Evolutionary conservation across 2,329 filamentous ascomycete species (phyloP).

Genomic region (Graphium sp.): DNA sequence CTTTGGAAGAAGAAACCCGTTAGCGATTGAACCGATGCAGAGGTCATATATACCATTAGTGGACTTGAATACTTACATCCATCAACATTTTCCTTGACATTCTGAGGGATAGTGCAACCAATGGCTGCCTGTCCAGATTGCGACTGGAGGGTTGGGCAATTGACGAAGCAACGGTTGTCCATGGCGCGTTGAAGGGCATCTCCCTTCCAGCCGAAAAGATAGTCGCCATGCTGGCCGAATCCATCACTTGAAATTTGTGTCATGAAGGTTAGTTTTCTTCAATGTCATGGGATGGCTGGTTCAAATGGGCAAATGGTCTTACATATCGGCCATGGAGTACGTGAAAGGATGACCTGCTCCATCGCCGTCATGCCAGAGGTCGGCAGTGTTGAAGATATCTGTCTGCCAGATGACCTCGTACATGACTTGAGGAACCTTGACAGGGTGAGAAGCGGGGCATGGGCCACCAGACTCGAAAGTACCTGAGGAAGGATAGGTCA

Average conservation of each 20-base stretch:
- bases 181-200: constrained; percentile 8
- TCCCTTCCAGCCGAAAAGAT: constrained; percentile 8
- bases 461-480: constrained; percentile 5
- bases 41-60: too few species aligned
- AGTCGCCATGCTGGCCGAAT: constrained; percentile 6
- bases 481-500: constrained; percentile 4
- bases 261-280: neutral
- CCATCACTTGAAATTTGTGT: neutral
- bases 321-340: constrained; percentile 3
- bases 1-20: too few species aligned
- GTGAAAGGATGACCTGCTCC: constrained; percentile 5
- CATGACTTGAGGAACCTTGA: constrained; percentile 6
- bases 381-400: constrained; percentile 4
- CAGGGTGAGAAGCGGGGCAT: constrained; percentile 5
- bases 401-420: constrained; percentile 7
- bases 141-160: constrained; percentile 25
- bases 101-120: constrained; percentile 24
- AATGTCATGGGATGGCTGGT: neutral
- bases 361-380: constrained; percentile 5
- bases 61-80: too few species aligned
- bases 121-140: constrained; percentile 26
- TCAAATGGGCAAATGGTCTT: neutral
- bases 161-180: constrained; percentile 22
- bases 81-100: constrained; percentile 28
- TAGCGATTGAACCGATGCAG: too few species aligned